A percentile compares a stretch with the other conserved stretches of the same genome.
These are phyloP conservation scores for Linnemannia elongata DNA, from an alignment of 192 early-diverging fungal species.

Conservation along the genomic window DNA sequence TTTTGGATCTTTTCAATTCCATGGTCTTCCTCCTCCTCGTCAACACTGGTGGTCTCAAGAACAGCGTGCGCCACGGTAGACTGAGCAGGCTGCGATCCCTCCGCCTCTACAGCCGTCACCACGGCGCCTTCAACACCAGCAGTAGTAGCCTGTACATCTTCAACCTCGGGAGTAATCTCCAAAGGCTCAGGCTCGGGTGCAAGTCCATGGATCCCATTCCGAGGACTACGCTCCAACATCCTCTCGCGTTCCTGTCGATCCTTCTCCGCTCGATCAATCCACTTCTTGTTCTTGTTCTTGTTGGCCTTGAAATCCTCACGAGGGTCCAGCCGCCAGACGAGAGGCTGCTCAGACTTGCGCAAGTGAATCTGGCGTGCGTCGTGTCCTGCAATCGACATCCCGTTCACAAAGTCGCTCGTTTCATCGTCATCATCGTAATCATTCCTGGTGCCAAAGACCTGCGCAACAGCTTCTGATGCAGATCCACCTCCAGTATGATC, in stretches of 20 bases:
- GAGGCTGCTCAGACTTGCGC: slow-evolving; percentile 35
- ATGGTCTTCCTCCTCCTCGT: neutral
- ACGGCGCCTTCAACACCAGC: neutral
- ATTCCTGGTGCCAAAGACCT: neutral
- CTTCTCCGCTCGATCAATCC: slow-evolving; percentile 1
- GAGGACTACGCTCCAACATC: slow-evolving; percentile 17
- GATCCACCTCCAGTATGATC: neutral
- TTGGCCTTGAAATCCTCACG: slow-evolving; percentile 47
- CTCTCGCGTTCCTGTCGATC: slow-evolving; percentile 7
- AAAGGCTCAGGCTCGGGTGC: slow-evolving; percentile 6
- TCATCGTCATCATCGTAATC: slow-evolving; percentile 4
- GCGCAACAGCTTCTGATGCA: neutral
- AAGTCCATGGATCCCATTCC: slow-evolving; percentile 31
- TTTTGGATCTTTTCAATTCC: slow-evolving; percentile 13
- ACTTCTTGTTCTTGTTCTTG: slow-evolving; percentile 44
- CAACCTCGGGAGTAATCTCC: neutral
- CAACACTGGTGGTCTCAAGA: neutral
- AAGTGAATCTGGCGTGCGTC: slow-evolving; percentile 8
- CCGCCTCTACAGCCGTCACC: neutral
- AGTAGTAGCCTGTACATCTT: neutral
- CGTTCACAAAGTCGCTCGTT: neutral
- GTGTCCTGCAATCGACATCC: slow-evolving; percentile 5
- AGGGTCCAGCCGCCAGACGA: slow-evolving; percentile 47
- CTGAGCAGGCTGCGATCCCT: neutral
- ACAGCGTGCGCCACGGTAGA: neutral